Evolutionary conservation across 352 stramenopile species (phyloP), one percentile per base, ranked within the genome.

Genomic region (Phytophthora boehmeriae): DNA sequence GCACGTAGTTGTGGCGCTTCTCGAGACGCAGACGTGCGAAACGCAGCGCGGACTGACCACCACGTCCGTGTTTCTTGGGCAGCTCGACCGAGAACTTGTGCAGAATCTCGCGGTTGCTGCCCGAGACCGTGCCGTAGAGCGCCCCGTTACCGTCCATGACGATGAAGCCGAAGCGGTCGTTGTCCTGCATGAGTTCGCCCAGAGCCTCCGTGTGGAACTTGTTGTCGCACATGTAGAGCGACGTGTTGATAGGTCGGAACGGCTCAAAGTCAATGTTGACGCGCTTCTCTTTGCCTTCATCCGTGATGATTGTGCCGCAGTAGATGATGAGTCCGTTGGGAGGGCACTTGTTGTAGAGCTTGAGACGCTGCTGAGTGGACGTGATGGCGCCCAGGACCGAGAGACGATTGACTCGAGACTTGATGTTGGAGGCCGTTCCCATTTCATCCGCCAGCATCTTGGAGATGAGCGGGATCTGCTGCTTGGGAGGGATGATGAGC

Each of bases 191-290:
- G 30, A 99, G 80, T 61, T 99, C 97, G 47, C 98, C 93, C 8
- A 99, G 79, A 42, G 98, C 96, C 63, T 99, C 97, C 19, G 97
- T 99, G 85, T 99, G 97, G 80, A 99, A 99, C 71, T 99, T 99
- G 90, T 99, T 99, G 85, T 99, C 98, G 76, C 98, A 99, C 68
- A 99, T 96, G 81, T 99, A 99, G 14, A 99, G 85, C 53, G 97
- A 99, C 60, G 98, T 99, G 80, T 99, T 99, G 87, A 99, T 99
- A 23, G 97, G 93, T 75, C 98, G 98, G 88, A 99, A 99, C 22
- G 98, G 98, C 71, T 99, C 97, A 79, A 99, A 99, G 76, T 99
- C 98, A 69, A 99, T 99, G 78, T 98, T 99, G 19, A 99, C 96
- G 67, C 97, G 96, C 74, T 98, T 98, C 68, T 99, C 97, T 75